Evolutionary conservation across 192 early-diverging fungal genomes (phyloP), one percentile per base, ranked within the genome.

Genomic region (Backusella circina): DNA sequence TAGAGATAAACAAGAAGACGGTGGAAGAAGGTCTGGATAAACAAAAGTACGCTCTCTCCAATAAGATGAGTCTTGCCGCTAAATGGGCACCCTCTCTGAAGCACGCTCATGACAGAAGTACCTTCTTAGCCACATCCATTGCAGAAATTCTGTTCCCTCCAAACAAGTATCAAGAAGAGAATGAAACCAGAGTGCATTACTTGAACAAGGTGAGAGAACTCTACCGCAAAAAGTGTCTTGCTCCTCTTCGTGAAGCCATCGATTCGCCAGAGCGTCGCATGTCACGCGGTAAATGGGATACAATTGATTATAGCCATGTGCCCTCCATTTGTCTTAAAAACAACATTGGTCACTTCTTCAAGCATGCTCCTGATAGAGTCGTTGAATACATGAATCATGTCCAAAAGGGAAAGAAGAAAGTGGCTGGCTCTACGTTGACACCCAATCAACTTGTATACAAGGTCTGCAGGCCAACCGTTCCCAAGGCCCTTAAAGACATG

Each of bases 321-420:
- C 84, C 86, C 6, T 72, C 85, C 2, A 36, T 86, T 13, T 82
- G 84, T 35, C 79, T 86, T 77, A 75, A 83, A 39, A 81, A 76
- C 6, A 80, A 82, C 71, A 76, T 79, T n/a, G 41, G 37, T 12
- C 50, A 65, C 1, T 84, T 83, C 39, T 82, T 76, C 18, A 66
- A 57, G 15, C 73, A 84, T 23, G 76, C 79, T 37, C 75, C 69
- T 18, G 82, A 80, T 33, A 39, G 76, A 2, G 85, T 85, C 35
- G 9, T 65, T 16, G 57, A 68, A 5, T 88, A 75, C 51, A 67
- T 86, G 36, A 39, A 31, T 0, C 32, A 54, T 2, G 73, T 86
- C 8, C 4, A 73, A 21, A 83, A 80, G 10, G 85, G 85, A 5
- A 76, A 75, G 10, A 67, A 70, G 0, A 85, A 80, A 8, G 84